phyloP scores from a whole-genome alignment of 805 yeast genomes.

The Martiniozyma abietophila region DNA sequence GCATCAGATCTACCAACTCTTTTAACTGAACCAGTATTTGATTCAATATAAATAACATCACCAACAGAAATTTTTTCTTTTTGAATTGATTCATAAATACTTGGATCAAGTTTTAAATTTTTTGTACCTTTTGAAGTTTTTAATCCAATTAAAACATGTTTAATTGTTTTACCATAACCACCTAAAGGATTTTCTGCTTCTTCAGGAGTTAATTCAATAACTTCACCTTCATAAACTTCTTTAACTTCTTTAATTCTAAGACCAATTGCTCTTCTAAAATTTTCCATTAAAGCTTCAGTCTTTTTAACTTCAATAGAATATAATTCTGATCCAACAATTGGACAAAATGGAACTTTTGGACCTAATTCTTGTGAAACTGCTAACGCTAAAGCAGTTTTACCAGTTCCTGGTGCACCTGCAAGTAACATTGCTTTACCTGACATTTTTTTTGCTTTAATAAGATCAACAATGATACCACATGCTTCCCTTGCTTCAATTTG shows the following conservation, averaged over 20 bases:
- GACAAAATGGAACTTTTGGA: constrained; percentile 85
- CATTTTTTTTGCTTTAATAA: constrained; percentile 89
- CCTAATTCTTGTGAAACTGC: constrained; percentile 73
- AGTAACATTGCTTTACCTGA: constrained; percentile 94
- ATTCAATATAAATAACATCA: constrained; percentile 91
- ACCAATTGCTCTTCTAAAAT: constrained; percentile 93
- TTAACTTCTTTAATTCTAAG: constrained; percentile 93
- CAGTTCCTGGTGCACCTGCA: constrained; percentile 98
- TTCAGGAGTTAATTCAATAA: constrained; percentile 73
- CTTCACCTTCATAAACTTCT: constrained; percentile 97
- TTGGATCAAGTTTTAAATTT: constrained; percentile 97
- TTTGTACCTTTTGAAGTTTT: constrained; percentile 97
- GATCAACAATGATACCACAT: constrained; percentile 86
- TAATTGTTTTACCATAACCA: constrained; percentile 53
- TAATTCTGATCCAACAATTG: constrained; percentile 89
- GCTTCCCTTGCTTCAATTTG: constrained; percentile 88
- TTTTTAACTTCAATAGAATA: constrained; percentile 87
- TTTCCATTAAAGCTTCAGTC: constrained; percentile 94
- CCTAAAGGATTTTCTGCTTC: constrained; percentile 96
- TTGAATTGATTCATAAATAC: constrained; percentile 90
- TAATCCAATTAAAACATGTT: constrained; percentile 89
- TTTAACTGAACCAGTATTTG: constrained; percentile 88
- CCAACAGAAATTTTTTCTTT: constrained; percentile 96
- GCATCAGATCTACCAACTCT: constrained; percentile 94
- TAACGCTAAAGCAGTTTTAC: constrained; percentile 97